Conservation (phyloP, 495 filamentous ascomycete species). For the Penicillium taxi region DNA sequence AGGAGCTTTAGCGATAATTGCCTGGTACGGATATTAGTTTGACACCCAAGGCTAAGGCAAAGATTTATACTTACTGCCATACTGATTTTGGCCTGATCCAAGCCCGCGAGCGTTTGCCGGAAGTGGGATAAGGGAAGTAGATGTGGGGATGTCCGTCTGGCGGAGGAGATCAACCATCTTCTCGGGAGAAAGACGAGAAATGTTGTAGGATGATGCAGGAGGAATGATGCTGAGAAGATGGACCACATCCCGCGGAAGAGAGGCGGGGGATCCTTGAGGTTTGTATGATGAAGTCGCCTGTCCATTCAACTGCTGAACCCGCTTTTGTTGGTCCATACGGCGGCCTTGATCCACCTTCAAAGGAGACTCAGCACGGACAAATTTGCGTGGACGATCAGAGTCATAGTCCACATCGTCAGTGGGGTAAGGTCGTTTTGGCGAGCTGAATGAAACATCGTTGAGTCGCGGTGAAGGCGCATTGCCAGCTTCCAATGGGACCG, state of each 20-base stretch:
- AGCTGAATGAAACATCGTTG: constrained; percentile 52
- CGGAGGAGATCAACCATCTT: constrained; percentile 67
- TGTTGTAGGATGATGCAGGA: constrained; percentile 60
- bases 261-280: constrained; percentile 38
- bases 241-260: constrained; percentile 70
- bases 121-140: constrained; percentile 38
- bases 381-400: constrained; percentile 63
- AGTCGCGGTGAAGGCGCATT: constrained; percentile 24
- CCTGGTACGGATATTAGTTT: constrained; percentile 11
- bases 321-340: constrained; percentile 70
- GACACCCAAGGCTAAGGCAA: neutral
- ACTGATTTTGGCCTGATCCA: constrained; percentile 24
- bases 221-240: constrained; percentile 81
- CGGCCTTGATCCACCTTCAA: constrained; percentile 78
- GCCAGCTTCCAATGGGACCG: constrained; percentile 30
- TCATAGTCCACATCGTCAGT: constrained; percentile 67
- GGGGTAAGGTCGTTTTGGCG: constrained; percentile 67
- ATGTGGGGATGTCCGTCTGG: constrained; percentile 54
- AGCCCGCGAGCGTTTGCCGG: constrained; percentile 29
- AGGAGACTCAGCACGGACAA: constrained; percentile 74
- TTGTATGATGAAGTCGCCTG: constrained; percentile 31
- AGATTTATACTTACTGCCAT: constrained; percentile 26
- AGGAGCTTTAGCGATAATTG: constrained; percentile 21
- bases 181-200: constrained; percentile 56
- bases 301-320: constrained; percentile 33